Percentiles rank a stretch among this genome's conserved stretches.
phyloP scores from a whole-genome alignment of 2,329 filamentous ascomycete genomes.

The Aspergillus proliferans region DNA sequence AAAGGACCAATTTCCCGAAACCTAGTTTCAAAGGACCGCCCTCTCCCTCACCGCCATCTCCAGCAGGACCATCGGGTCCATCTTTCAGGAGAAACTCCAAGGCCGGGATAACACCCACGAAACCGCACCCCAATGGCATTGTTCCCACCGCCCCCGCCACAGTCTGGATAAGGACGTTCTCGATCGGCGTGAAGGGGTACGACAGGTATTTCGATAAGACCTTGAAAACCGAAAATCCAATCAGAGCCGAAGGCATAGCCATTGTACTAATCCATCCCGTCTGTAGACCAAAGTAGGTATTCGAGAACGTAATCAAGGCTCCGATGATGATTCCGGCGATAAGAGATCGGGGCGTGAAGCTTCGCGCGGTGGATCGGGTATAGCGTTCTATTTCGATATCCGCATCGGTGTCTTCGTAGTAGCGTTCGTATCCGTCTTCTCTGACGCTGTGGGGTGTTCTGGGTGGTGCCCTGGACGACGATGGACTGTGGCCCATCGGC shows the following conservation, averaged over 20 bases:
- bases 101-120: conserved; percentile 89
- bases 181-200: conserved; percentile 83
- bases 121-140: conserved; percentile 92
- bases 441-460: neutral
- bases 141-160: conserved; percentile 93
- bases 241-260: conserved; percentile 92
- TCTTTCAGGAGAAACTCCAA: conserved; percentile 76
- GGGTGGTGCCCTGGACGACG: conserved; percentile 1
- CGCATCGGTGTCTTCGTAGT: neutral
- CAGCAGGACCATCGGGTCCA: conserved; percentile 69
- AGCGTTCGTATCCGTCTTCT: neutral
- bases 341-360: conserved; percentile 80
- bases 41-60: conserved; percentile 68
- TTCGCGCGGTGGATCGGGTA: conserved; percentile 36
- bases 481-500: conserved; percentile 1
- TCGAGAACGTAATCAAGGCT: conserved; percentile 87
- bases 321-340: conserved; percentile 76
- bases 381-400: conserved; percentile 4
- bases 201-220: conserved; percentile 64
- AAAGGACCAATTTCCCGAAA: conserved; percentile 73
- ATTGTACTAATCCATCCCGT: conserved; percentile 80
- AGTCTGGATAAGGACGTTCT: conserved; percentile 94
- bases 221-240: conserved; percentile 93
- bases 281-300: conserved; percentile 98
- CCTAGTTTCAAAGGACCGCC: conserved; percentile 67